Evolutionary conservation across 805 yeast species (phyloP).

Genomic region (Wickerhamiella azymoides): DNA sequence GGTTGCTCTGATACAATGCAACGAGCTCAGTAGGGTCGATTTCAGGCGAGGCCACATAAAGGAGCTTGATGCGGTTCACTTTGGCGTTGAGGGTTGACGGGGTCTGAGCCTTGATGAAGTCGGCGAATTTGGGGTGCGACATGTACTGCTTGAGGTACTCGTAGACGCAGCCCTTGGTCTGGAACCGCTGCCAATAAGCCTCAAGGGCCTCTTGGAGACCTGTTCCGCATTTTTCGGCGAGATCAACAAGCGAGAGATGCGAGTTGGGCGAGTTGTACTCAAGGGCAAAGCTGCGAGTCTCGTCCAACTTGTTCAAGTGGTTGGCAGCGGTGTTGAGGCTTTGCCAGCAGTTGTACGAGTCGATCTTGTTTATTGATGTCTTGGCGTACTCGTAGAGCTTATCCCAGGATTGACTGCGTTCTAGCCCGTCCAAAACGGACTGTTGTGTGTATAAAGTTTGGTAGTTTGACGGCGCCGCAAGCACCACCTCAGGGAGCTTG

Average conservation of each 20-base stretch:
- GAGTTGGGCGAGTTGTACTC: slow-evolving; percentile 39
- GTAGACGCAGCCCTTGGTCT: slow-evolving; percentile 50
- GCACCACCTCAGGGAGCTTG: slow-evolving; percentile 24
- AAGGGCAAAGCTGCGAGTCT: slow-evolving; percentile 24
- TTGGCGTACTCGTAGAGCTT: slow-evolving; percentile 30
- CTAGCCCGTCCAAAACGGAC: slow-evolving; percentile 34
- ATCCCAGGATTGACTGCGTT: slow-evolving; percentile 31
- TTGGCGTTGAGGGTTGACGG: slow-evolving; percentile 16
- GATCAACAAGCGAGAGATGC: slow-evolving; percentile 38
- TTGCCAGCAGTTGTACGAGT: slow-evolving; percentile 72
- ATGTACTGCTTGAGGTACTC: slow-evolving; percentile 38
- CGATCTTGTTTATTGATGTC: slow-evolving; percentile 37
- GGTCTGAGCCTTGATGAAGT: slow-evolving; percentile 13
- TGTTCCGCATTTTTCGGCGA: slow-evolving; percentile 20
- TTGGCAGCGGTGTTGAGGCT: slow-evolving; percentile 34
- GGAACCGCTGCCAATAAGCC: slow-evolving; percentile 34
- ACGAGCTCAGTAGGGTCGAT: slow-evolving; percentile 25
- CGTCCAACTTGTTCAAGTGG: slow-evolving; percentile 26
- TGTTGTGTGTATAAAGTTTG: slow-evolving; percentile 41
- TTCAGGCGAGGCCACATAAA: slow-evolving; percentile 19
- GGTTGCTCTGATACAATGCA: slow-evolving; percentile 26
- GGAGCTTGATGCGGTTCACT: slow-evolving; percentile 38
- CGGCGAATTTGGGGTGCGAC: slow-evolving; percentile 17
- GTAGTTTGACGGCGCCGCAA: background rate
- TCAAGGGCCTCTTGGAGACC: slow-evolving; percentile 15